phyloP scores from a whole-genome alignment of 805 yeast species.

The Scheffersomyces stipitis region DNA sequence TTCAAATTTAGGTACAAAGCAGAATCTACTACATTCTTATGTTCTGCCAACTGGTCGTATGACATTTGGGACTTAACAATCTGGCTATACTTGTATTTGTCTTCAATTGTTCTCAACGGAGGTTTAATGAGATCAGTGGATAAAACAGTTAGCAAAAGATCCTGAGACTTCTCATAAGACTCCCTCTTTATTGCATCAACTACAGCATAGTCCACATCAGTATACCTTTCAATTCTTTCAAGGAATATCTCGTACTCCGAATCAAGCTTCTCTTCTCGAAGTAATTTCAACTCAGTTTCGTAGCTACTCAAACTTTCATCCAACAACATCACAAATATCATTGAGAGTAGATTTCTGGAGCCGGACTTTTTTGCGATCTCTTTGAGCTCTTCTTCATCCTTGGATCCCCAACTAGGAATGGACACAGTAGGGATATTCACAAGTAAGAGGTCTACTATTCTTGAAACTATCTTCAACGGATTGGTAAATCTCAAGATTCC shows the following conservation, averaged over 20 bases:
- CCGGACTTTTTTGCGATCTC: conserved; percentile 11
- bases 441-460: conserved; percentile 76
- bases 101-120: conserved; percentile 8
- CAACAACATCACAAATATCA: conserved; percentile 67
- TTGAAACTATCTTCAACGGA: conserved; percentile 80
- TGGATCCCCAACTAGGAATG: conserved; percentile 18
- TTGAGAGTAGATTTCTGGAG: conserved; percentile 55
- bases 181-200: conserved; percentile 17
- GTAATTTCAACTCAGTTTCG: conserved; percentile 49
- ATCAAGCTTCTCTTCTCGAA: conserved; percentile 41
- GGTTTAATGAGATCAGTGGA: conserved; percentile 21
- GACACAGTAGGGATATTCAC: conserved; percentile 39
- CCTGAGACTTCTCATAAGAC: conserved; percentile 13
- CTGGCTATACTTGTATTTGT: not conserved
- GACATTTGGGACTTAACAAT: conserved; percentile 18
- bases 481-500: conserved; percentile 81
- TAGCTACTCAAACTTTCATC: conserved; percentile 73
- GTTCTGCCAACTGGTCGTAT: conserved; percentile 16
- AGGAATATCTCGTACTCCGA: conserved; percentile 25
- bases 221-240: conserved; percentile 25
- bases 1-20: conserved; percentile 53
- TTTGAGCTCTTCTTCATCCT: conserved; percentile 4
- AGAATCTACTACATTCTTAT: conserved; percentile 10
- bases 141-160: conserved; percentile 24
- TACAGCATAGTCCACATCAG: conserved; percentile 10